These are phyloP conservation scores for Candida broadrunensis DNA, from an alignment of 805 yeast genomes.

Conservation along the genomic window DNA sequence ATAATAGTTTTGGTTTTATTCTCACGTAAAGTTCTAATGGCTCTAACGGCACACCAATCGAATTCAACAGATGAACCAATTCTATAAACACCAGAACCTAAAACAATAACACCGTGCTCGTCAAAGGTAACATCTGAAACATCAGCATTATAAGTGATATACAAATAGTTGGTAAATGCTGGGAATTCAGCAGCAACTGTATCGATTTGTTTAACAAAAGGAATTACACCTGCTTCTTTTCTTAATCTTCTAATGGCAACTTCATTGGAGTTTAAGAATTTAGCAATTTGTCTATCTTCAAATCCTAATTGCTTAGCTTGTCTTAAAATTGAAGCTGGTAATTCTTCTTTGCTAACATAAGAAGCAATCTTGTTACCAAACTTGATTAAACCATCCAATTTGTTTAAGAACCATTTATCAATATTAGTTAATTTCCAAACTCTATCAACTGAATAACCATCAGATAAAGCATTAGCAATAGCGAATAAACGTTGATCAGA, in stretches of 20 bases:
- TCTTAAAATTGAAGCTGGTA: conserved; percentile 62
- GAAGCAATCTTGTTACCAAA: conserved; percentile 64
- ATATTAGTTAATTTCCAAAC: conserved; percentile 89
- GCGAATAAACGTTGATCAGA: conserved; percentile 97
- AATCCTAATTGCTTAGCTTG: conserved; percentile 96
- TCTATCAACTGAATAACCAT: conserved; percentile 87
- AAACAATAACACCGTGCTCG: conserved; percentile 91
- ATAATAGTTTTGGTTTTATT: conserved; percentile 87
- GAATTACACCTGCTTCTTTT: conserved; percentile 80
- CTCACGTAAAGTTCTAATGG: conserved; percentile 89
- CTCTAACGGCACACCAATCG: conserved; percentile 99
- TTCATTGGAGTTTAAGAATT: conserved; percentile 83
- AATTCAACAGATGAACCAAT: conserved; percentile 98
- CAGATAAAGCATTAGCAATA: conserved; percentile 87
- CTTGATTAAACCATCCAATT: conserved; percentile 69
- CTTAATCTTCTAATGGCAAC: conserved; percentile 88
- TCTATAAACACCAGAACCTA: conserved; percentile 98
- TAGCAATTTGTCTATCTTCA: conserved; percentile 95
- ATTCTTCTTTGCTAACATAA: conserved; percentile 53
- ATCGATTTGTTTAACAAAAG: conserved; percentile 95
- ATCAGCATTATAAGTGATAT: conserved; percentile 92
- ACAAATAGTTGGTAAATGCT: conserved; percentile 89
- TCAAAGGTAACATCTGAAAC: conserved; percentile 82
- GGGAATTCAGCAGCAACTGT: conserved; percentile 99
- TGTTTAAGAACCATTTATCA: conserved; percentile 95